Percentiles rank a stretch among this genome's conserved stretches.
phyloP scores from a whole-genome alignment of 108 stramenopile genomes.

The Cylindrotheca fusiformis region DNA sequence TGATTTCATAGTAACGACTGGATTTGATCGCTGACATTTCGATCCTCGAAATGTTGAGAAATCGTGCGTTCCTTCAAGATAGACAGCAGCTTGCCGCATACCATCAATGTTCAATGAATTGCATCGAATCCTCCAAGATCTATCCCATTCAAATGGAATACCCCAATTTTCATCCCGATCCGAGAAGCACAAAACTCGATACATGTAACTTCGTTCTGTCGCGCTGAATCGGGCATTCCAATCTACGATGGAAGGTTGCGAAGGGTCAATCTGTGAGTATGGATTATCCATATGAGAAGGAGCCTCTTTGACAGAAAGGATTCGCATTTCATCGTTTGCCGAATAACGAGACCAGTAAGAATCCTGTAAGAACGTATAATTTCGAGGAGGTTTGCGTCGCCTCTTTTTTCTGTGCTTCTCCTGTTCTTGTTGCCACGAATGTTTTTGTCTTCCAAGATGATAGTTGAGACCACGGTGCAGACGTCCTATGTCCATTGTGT shows the following conservation, averaged over 20 bases:
- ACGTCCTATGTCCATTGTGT: slow-evolving; percentile 21
- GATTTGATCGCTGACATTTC: slow-evolving; percentile 58
- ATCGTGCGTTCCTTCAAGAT: slow-evolving; percentile 72
- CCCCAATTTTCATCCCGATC: slow-evolving; percentile 25
- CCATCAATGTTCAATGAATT: slow-evolving; percentile 47
- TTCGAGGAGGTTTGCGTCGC: background rate
- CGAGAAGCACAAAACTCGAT: slow-evolving; percentile 55
- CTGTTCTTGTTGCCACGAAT: background rate
- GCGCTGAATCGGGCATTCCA: slow-evolving; percentile 86
- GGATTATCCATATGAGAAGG: slow-evolving; percentile 48
- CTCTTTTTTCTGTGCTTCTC: background rate
- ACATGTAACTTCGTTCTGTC: slow-evolving; percentile 70
- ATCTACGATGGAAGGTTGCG: slow-evolving; percentile 43
- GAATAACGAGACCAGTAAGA: slow-evolving; percentile 1
- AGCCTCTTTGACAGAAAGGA: slow-evolving; percentile 24
- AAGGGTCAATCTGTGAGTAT: slow-evolving; percentile 18
- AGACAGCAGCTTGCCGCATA: slow-evolving; percentile 61
- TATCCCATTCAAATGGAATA: slow-evolving; percentile 70
- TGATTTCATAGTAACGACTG: slow-evolving; percentile 63
- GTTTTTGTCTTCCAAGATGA: slow-evolving; percentile 36
- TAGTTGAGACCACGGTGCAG: slow-evolving; percentile 62
- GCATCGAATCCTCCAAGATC: slow-evolving; percentile 58
- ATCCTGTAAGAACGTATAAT: slow-evolving; percentile 6
- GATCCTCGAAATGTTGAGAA: slow-evolving; percentile 76
- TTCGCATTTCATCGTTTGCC: slow-evolving; percentile 29